Percentiles rank a stretch among this genome's conserved stretches.
These are phyloP conservation scores for Penicillium riverlandense DNA, from an alignment of 495 filamentous ascomycete genomes.

Conservation along the genomic window DNA sequence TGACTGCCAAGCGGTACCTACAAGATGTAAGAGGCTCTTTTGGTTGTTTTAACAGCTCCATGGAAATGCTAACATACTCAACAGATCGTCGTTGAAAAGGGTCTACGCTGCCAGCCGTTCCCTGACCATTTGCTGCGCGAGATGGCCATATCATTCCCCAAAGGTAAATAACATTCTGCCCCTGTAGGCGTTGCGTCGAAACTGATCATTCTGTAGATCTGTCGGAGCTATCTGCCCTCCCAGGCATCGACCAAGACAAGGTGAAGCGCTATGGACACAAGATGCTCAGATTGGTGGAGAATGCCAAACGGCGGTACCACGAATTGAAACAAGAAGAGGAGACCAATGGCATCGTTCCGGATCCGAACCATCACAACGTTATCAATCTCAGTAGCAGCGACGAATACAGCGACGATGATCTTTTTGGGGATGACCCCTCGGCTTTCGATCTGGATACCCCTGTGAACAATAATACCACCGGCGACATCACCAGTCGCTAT, in stretches of 20 bases:
- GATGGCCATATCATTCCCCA: slow-evolving; percentile 76
- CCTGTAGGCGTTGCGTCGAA: too few species aligned
- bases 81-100: slow-evolving; percentile 54
- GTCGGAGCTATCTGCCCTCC: slow-evolving; percentile 57
- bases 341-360: slow-evolving; percentile 39
- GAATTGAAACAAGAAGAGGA: slow-evolving; percentile 47
- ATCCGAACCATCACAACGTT: slow-evolving; percentile 56
- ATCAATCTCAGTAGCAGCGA: slow-evolving; percentile 62
- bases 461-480: slow-evolving; percentile 1
- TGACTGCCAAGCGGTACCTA: slow-evolving; percentile 55
- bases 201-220: slow-evolving; percentile 11
- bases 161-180: slow-evolving; percentile 25
- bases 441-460: slow-evolving; percentile 28
- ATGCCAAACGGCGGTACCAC: slow-evolving; percentile 48
- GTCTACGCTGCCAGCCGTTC: slow-evolving; percentile 61
- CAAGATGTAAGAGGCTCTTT: slow-evolving; percentile 39
- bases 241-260: slow-evolving; percentile 61
- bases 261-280: slow-evolving; percentile 60
- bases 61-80: slow-evolving; percentile 9
- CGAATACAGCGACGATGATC: slow-evolving; percentile 46
- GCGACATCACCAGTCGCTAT: slow-evolving; percentile 35
- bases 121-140: slow-evolving; percentile 70
- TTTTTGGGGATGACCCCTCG: slow-evolving; percentile 31
- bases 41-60: background rate
- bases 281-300: slow-evolving; percentile 58